Percentiles rank a stretch among this genome's conserved stretches.
These are phyloP conservation scores for Phytophthora cactorum DNA, from an alignment of 352 stramenopile genomes.

Conservation along the genomic window DNA sequence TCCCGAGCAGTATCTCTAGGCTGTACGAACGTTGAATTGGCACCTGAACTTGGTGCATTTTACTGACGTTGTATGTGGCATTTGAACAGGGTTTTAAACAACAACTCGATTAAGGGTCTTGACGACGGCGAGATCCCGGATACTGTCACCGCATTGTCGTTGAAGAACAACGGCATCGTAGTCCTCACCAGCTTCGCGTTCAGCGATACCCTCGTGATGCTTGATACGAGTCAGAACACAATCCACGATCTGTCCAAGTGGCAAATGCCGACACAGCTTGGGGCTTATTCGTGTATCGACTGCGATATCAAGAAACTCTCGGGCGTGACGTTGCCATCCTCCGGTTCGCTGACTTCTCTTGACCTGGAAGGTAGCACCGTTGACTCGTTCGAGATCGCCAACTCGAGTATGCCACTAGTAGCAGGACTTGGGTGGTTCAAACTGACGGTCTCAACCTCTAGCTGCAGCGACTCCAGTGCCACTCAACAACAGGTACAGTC, in stretches of 20 bases:
- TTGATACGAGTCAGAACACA: conserved; percentile 43
- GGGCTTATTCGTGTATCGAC: conserved; percentile 34
- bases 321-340: conserved; percentile 37
- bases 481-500: conserved; percentile 24
- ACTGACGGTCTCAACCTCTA: conserved; percentile 30
- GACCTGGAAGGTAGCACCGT: conserved; percentile 39
- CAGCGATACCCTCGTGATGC: conserved; percentile 21
- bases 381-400: conserved; percentile 30
- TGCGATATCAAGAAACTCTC: conserved; percentile 38
- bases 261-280: conserved; percentile 43
- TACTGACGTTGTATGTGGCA: conserved; percentile 5
- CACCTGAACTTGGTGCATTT: background rate
- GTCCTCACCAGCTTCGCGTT: conserved; percentile 32
- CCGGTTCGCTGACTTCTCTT: conserved; percentile 28
- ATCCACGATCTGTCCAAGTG: conserved; percentile 37
- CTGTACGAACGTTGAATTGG: conserved; percentile 19
- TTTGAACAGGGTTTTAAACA: conserved; percentile 30
- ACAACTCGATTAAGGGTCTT: conserved; percentile 28
- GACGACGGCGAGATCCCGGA: conserved; percentile 28
- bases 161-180: conserved; percentile 37
- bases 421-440: conserved; percentile 16
- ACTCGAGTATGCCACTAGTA: conserved; percentile 30
- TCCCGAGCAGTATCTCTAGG: conserved; percentile 30
- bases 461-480: conserved; percentile 35
- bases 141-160: conserved; percentile 30